Conservation (phyloP, 2,329 filamentous ascomycete genomes). For the Diatrype stigma region DNA sequence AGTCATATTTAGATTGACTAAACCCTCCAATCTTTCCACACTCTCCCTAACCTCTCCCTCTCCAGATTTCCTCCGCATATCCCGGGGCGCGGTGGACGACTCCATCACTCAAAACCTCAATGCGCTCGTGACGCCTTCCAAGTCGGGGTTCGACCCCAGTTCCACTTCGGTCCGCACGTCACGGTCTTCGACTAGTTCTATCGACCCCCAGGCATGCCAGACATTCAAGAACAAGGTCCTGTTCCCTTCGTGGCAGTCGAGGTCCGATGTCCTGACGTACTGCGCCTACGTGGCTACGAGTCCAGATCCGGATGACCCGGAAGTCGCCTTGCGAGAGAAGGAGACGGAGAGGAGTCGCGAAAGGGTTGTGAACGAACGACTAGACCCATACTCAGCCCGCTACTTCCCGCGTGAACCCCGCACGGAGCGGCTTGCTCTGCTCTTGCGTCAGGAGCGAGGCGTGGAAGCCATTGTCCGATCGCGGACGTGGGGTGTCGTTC, state of each 20-base stretch:
- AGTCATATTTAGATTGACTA: too few relatives aligned
- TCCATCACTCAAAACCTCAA: conserved; percentile 92
- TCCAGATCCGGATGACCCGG: conserved; percentile 83
- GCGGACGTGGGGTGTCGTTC: conserved; percentile 76
- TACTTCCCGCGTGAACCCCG: conserved; percentile 77
- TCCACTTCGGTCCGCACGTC: conserved; percentile 65
- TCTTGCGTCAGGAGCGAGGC: conserved; percentile 70
- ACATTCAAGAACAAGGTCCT: conserved; percentile 73
- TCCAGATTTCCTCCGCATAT: conserved; percentile 84
- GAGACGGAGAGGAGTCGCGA: conserved; percentile 69
- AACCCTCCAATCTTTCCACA: conserved; percentile 2
- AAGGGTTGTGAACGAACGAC: conserved; percentile 74
- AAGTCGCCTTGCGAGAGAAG: conserved; percentile 62
- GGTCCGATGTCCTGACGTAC: conserved; percentile 81
- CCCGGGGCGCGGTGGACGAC: conserved; percentile 82
- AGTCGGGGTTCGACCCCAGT: conserved; percentile 69
- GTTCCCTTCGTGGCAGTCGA: conserved; percentile 82
- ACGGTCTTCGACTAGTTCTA: conserved; percentile 44
- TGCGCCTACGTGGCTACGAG: conserved; percentile 84
- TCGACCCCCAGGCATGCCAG: conserved; percentile 61
- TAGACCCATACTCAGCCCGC: conserved; percentile 86
- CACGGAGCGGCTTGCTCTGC: conserved; percentile 70
- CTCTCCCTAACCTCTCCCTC: conserved; percentile 4
- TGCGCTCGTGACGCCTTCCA: conserved; percentile 73
- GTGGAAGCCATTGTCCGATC: conserved; percentile 76